Percentiles rank a stretch among this genome's conserved stretches.
These are phyloP conservation scores for Guadua angustifolia DNA, from an alignment of 176 grass and related monocot species.

Conservation along the genomic window DNA sequence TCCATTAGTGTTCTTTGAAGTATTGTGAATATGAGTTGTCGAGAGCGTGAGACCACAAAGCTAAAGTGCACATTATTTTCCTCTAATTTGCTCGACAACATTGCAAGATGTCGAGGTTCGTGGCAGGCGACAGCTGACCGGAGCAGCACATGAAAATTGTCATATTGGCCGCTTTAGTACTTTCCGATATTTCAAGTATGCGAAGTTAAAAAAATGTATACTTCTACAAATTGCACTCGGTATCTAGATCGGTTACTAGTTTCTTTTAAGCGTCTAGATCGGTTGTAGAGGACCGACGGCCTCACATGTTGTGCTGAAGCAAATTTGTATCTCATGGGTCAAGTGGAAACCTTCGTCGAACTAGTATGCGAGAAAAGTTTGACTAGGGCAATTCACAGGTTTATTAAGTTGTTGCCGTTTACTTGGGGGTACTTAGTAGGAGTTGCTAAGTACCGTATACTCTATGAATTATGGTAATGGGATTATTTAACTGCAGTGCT, in stretches of 20 bases:
- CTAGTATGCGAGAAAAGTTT: neutral
- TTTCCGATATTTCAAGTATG: neutral
- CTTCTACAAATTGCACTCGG: neutral
- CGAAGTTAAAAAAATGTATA: too few relatives aligned
- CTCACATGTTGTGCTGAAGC: conserved; percentile 17
- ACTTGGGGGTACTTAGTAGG: neutral
- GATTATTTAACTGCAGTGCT: too few relatives aligned
- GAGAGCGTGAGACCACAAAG: conserved; percentile 1
- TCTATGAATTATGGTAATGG: neutral
- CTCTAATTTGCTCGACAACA: neutral
- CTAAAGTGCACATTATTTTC: neutral
- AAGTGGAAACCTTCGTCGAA: conserved; percentile 12
- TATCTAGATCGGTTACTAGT: neutral
- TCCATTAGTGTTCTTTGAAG: neutral
- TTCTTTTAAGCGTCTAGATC: neutral
- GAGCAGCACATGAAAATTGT: conserved; percentile 11
- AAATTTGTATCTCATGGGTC: conserved; percentile 9
- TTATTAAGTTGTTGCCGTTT: neutral
- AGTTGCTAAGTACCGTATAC: neutral
- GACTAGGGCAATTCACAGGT: neutral
- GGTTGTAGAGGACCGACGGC: neutral
- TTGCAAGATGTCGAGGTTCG: neutral
- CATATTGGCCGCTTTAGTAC: neutral
- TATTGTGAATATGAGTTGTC: neutral
- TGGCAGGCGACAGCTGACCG: conserved; percentile 15